These are phyloP conservation scores for Naegleria lovaniensis DNA, from an alignment of 208 protist genomes.

Conservation along the genomic window DNA sequence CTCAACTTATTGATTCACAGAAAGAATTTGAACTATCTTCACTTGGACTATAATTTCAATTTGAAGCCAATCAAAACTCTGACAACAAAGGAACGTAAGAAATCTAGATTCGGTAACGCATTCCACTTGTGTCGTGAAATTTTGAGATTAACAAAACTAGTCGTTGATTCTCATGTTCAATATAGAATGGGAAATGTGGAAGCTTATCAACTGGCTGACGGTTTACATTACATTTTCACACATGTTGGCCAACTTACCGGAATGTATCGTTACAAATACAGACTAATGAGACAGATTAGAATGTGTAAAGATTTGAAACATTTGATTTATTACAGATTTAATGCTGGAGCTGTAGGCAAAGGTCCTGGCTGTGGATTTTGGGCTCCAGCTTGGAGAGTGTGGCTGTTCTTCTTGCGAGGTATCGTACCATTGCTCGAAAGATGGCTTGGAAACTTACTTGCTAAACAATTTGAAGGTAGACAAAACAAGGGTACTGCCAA, in stretches of 20 bases:
- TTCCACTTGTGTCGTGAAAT: constrained; percentile 99
- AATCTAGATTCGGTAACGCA: constrained; percentile 98
- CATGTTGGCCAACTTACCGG: constrained; percentile 99
- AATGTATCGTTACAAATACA: constrained; percentile 99
- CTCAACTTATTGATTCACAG: constrained; percentile 99
- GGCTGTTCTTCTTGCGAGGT: constrained; percentile 99
- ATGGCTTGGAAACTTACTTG: constrained; percentile 98
- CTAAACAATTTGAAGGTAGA: constrained; percentile 98
- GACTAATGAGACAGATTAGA: constrained; percentile 98
- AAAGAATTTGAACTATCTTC: constrained; percentile 99
- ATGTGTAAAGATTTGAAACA: constrained; percentile 99
- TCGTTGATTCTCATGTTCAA: constrained; percentile 98
- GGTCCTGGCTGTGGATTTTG: constrained; percentile 98
- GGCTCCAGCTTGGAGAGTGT: constrained; percentile 99
- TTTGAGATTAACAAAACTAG: constrained; percentile 96
- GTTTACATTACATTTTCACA: constrained; percentile 98
- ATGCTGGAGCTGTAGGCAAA: constrained; percentile 96
- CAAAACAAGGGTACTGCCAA: constrained; percentile 92
- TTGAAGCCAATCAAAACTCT: constrained; percentile 99
- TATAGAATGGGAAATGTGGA: constrained; percentile 98
- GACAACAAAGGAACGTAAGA: constrained; percentile 99
- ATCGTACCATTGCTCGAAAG: constrained; percentile 99
- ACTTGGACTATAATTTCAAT: constrained; percentile 99
- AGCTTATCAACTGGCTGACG: constrained; percentile 98
- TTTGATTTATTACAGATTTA: constrained; percentile 98